These are phyloP conservation scores for Talaromyces liani DNA, from an alignment of 495 filamentous ascomycete species.

Conservation along the genomic window DNA sequence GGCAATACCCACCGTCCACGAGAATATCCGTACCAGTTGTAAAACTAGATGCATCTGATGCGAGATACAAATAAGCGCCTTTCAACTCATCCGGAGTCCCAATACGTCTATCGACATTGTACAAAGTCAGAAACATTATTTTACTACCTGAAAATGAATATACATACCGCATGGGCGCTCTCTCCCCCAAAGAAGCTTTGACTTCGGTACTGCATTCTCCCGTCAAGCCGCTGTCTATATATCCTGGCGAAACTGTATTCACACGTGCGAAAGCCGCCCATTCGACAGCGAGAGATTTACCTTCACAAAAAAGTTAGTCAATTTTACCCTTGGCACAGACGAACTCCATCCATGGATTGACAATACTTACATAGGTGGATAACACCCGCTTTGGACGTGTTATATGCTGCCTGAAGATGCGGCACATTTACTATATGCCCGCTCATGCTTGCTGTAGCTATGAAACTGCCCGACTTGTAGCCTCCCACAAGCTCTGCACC, in stretches of 20 bases:
- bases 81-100: background rate
- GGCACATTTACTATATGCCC: constrained; percentile 85
- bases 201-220: constrained; percentile 22
- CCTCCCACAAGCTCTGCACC: background rate
- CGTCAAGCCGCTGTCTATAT: constrained; percentile 76
- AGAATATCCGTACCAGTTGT: constrained; percentile 29
- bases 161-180: constrained; percentile 29
- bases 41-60: constrained; percentile 28
- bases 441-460: constrained; percentile 53
- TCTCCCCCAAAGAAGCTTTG: constrained; percentile 17
- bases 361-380: constrained; percentile 64
- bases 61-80: constrained; percentile 22
- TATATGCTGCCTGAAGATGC: constrained; percentile 80
- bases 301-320: background rate
- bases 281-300: constrained; percentile 63
- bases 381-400: constrained; percentile 78
- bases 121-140: background rate
- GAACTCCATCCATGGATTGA: background rate
- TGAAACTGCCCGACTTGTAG: constrained; percentile 28
- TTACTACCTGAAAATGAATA: background rate
- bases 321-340: background rate
- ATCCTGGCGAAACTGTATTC: constrained; percentile 80
- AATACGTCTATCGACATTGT: constrained; percentile 6
- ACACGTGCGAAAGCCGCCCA: constrained; percentile 80
- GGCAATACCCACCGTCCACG: constrained; percentile 27